phyloP scores from a whole-genome alignment of 768 basidiomycete genomes.

The Calvatia gigantea region DNA sequence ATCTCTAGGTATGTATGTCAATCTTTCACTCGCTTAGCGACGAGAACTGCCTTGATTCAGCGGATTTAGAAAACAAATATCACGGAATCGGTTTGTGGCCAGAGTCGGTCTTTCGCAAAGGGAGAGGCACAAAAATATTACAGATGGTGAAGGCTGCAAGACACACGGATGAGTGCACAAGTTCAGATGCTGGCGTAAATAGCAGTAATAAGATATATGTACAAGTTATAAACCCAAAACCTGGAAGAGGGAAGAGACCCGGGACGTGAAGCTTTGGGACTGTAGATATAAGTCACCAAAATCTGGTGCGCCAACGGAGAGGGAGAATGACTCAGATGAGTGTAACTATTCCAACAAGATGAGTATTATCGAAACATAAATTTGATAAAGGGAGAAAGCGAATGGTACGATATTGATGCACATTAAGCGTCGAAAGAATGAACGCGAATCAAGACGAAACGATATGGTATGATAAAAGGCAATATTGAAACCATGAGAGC shows the following conservation, averaged over 20 bases:
- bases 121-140: too few species aligned
- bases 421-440: not conserved
- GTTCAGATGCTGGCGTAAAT: not conserved
- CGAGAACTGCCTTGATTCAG: too few species aligned
- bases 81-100: too few species aligned
- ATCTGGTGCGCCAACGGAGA: too few species aligned
- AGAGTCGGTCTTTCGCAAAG: too few species aligned
- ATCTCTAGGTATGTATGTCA: not conserved
- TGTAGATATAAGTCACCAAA: too few species aligned
- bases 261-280: not conserved
- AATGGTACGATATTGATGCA: not conserved
- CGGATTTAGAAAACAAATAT: too few species aligned
- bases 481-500: not conserved
- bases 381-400: not conserved
- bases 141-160: not conserved
- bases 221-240: not conserved
- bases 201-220: conserved; percentile 10
- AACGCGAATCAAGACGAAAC: not conserved
- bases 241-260: not conserved
- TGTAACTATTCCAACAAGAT: conserved; percentile 4
- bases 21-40: too few species aligned
- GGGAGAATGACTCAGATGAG: not conserved
- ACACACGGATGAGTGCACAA: not conserved
- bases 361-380: not conserved
- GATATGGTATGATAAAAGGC: not conserved